Evolutionary conservation across 352 stramenopile genomes (phyloP), one percentile per base, ranked within the genome.

Genomic region (Phytophthora sojae): DNA sequence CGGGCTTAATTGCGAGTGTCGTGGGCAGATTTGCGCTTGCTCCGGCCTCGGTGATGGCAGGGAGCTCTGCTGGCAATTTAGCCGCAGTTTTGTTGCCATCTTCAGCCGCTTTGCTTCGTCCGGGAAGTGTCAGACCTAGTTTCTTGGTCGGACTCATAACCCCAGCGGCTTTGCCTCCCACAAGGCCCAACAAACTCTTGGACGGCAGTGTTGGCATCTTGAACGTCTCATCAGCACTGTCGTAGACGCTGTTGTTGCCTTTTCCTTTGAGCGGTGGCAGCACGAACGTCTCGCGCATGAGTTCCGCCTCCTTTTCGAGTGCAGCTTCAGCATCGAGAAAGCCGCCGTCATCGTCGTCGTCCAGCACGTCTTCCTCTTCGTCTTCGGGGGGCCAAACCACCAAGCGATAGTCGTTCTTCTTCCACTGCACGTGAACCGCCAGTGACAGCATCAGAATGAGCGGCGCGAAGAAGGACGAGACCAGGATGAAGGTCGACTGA

Each of bases 371-470:
- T 72, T 95, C 85, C 61, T 94, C 89, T 6, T 92, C 80, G 59
- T 95, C 88, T 64, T 94, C 86, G 0, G 86, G 87, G 35, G 86
- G 86, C 86, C 88, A 95, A 44, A 95, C 78, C 17, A 96, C 85
- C 32, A 96, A 79, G 0, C 89, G 81, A 55, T 95, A 94, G 64
- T 96, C 88, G 45, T 96, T 97, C 55, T 89, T 89, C 12, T 65
- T 68, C 88, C 90, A 97, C 56, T 95, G 86, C 25, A 78, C 76
- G 50, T 92, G 87, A 32, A 96, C 86, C 0, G 84, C 85, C 12
- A 93, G 75, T 23, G 83, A 85, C 1, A 95, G 65, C 85, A 93
- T 94, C 47, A 94, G 68, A 26, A 96, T 85, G 3, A 97, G 65
- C 9, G 90, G 89, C 1, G 77, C 73, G 30, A 96, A 95, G 56